Conservation (phyloP, 441 rosid species). For the Eutrema salsugineum region DNA sequence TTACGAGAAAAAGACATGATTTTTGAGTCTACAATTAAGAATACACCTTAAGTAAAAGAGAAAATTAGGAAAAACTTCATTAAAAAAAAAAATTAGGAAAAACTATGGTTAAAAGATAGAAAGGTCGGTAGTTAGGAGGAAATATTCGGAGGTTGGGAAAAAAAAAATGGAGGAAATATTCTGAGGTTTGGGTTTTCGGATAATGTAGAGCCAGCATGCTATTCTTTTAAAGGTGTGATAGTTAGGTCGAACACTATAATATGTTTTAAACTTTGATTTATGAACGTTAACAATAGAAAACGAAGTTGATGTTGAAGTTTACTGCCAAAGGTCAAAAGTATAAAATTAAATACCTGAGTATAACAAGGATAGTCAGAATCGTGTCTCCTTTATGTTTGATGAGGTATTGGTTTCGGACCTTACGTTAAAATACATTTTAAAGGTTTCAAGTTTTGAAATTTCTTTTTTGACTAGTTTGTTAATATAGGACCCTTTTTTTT, state of each 20-base stretch:
- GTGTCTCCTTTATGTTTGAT: slow-evolving; percentile 19
- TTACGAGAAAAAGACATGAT: not conserved
- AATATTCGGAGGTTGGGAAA: not conserved
- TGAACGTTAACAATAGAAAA: not conserved
- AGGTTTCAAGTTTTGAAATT: not conserved
- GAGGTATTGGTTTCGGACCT: not conserved
- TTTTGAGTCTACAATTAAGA: not conserved
- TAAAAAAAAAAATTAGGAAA: not conserved
- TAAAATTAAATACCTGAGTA: not conserved
- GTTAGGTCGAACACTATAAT: slow-evolving; percentile 19
- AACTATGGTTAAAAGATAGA: not conserved
- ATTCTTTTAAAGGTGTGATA: slow-evolving; percentile 9
- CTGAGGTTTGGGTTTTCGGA: not conserved
- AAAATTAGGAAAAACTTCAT: not conserved
- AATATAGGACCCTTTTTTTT: not conserved
- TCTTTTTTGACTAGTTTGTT: not conserved
- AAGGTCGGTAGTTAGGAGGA: not conserved
- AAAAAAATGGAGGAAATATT: not conserved
- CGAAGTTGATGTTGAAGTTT: slow-evolving; percentile 20
- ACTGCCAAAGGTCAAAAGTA: slow-evolving; percentile 10
- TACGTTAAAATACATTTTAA: not conserved
- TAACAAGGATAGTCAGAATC: not conserved
- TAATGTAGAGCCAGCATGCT: not conserved
- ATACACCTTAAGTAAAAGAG: not conserved
- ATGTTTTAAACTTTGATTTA: not conserved